Evolutionary conservation across 768 basidiomycete species (phyloP).

Genomic region (Peribolospora baueri): DNA sequence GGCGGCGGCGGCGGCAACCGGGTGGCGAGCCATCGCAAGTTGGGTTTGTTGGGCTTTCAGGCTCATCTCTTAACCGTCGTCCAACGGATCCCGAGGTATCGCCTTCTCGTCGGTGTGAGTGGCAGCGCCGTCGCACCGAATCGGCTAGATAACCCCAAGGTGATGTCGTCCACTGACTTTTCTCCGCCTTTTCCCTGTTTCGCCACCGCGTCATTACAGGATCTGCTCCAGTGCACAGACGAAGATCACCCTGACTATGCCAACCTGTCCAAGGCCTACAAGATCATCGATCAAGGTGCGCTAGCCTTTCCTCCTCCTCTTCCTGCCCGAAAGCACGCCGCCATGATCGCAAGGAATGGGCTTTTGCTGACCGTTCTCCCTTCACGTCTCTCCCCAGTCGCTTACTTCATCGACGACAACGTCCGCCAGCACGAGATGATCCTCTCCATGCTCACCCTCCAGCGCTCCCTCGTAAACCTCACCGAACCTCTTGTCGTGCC

Average conservation of each 20-base stretch:
- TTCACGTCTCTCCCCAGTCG: conserved; percentile 5
- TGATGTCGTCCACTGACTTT: too few relatives aligned
- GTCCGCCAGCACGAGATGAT: conserved; percentile 39
- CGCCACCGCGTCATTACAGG: not conserved
- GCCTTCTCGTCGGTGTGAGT: conserved; percentile 3
- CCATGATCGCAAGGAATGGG: too few relatives aligned
- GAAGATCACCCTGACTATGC: conserved; percentile 6
- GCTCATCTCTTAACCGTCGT: conserved; percentile 12
- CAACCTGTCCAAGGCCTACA: conserved; percentile 5
- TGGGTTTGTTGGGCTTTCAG: conserved; percentile 4
- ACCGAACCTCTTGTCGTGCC: conserved; percentile 56
- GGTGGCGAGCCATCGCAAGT: not conserved
- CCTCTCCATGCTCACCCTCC: conserved; percentile 47
- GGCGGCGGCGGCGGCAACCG: conserved; percentile 1
- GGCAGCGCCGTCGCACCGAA: too few relatives aligned
- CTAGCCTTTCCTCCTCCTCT: not conserved
- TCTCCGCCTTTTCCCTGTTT: too few relatives aligned
- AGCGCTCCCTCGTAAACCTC: conserved; percentile 47
- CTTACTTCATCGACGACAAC: conserved; percentile 10
- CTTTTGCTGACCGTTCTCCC: too few relatives aligned
- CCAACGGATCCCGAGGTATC: conserved; percentile 14
- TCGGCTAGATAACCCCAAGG: too few relatives aligned
- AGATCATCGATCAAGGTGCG: conserved; percentile 10
- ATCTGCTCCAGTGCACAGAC: conserved; percentile 10
- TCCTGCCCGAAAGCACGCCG: not conserved